These are phyloP conservation scores for Escovopsis sp. DNA, from an alignment of 2,329 filamentous ascomycete species.

Conservation along the genomic window DNA sequence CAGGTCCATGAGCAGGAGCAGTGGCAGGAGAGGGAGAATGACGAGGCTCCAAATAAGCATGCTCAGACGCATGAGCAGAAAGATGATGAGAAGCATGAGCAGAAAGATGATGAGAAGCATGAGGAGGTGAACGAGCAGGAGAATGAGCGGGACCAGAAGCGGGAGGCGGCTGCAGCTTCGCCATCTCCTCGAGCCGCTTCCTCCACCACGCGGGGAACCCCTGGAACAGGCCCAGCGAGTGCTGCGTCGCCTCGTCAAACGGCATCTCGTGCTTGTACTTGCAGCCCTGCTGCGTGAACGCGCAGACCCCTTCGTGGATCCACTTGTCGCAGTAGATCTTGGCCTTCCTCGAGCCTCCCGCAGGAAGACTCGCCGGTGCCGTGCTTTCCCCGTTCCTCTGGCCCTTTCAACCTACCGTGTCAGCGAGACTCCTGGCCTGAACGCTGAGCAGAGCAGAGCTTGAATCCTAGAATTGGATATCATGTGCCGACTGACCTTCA, in stretches of 20 bases:
- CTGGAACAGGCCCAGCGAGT: constrained; percentile 54
- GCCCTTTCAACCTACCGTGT: too few species aligned
- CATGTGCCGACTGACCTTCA: constrained; percentile 27
- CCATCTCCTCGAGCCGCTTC: constrained; percentile 33
- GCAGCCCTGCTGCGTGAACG: constrained; percentile 74
- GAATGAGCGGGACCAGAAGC: neutral
- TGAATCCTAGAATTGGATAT: too few species aligned
- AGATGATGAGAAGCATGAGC: too few species aligned
- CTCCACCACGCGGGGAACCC: constrained; percentile 47
- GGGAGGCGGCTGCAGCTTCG: constrained; percentile 4
- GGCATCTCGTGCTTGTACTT: constrained; percentile 89
- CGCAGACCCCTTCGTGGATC: constrained; percentile 74
- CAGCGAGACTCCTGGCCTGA: too few species aligned
- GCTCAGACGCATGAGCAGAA: too few species aligned
- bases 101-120: too few species aligned
- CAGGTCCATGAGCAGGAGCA: too few species aligned
- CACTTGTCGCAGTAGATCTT: constrained; percentile 84
- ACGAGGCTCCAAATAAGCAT: too few species aligned
- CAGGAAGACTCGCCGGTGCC: constrained; percentile 17
- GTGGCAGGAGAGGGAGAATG: too few species aligned
- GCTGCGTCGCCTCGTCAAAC: constrained; percentile 45
- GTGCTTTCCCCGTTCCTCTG: constrained; percentile 21
- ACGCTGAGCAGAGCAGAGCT: too few species aligned
- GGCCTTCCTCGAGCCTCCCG: constrained; percentile 27
- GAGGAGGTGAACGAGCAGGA: too few species aligned